Base-by-base conservation (phyloP, 352 stramenopile genomes). In the Phytophthora fragariae region DNA sequence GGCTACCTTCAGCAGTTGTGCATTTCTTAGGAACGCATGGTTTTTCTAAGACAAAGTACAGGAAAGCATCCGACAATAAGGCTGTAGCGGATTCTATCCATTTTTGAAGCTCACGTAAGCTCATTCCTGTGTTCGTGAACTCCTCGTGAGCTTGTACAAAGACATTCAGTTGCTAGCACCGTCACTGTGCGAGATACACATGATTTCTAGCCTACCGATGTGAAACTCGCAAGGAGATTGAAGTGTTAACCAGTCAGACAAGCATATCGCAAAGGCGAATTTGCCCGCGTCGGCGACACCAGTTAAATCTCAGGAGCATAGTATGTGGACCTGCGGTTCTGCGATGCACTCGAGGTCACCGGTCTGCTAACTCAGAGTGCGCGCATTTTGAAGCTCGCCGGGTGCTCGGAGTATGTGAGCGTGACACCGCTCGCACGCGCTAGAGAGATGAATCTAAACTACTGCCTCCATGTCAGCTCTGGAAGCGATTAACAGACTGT, bases 121-220 rank as follows among this genome's bases (percentile, higher is more conserved):
- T 1, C 24, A 27, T 27, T 27, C 24, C 24, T 21, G 78, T 44
- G 66, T 91, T 24, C 60, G 71, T 19, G 78, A 92, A 29, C 61
- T 94, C 7, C 83, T 92, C 68, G 86, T 92, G 52, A 92, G 86
- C 66, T 94, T 91, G 57, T 92, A 83, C 62, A 82, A 80, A 64
- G 77, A 88, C 19, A 70, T 92, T 5, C 49, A 47, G 6, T 70
- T 66, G 0, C 72, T 93, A n/a, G 61, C 57, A 0, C 67, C 27
- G n/a, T 70, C 75, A 21, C 54, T 91, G 50, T 60, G 55, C 2
- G 62, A 66, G 1, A 59, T 91, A 1, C 70, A 75, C 39, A 68
- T 78, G 10, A 64, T 85, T 31, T 75, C 19, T 76, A 17, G 77
- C 83, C 9, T 93, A 92, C 49, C 86, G 86, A 3, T 93, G 86